A percentile compares a stretch with the other conserved stretches of the same genome.
Evolutionary conservation across 2,329 filamentous ascomycete genomes (phyloP).

Genomic region (Cytospora schulzeri): DNA sequence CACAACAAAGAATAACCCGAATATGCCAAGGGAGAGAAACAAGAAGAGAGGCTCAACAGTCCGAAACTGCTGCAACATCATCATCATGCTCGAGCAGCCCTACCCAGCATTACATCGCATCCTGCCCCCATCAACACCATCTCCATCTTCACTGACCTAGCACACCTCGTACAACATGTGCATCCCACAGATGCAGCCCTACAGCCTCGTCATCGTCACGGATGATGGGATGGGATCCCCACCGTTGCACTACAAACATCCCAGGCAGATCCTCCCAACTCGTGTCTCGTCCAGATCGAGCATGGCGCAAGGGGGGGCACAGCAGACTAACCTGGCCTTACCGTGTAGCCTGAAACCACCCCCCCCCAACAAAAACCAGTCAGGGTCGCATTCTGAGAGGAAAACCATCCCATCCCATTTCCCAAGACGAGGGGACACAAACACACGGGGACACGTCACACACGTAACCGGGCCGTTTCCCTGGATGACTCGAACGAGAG

Average conservation of each 20-base stretch:
- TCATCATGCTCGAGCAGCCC: not conserved
- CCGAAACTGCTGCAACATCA: not conserved
- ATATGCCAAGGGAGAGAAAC: no score
- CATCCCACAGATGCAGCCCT: conserved; percentile 17
- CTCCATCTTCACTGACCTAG: not conserved
- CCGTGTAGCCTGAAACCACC: not conserved
- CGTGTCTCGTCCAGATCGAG: conserved; percentile 19
- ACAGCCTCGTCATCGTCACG: conserved; percentile 18
- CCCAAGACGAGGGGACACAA: no score
- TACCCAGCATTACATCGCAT: not conserved
- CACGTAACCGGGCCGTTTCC: not conserved
- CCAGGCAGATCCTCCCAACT: not conserved
- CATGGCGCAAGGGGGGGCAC: conserved; percentile 15
- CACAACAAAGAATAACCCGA: no score
- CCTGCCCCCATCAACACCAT: not conserved
- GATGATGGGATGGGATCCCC: no score
- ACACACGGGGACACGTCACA: not conserved
- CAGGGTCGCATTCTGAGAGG: not conserved
- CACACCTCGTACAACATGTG: conserved; percentile 10
- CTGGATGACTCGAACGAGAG: not conserved
- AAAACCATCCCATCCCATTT: no score
- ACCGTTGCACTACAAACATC: not conserved
- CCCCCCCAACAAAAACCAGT: no score
- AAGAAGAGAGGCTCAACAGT: no score
- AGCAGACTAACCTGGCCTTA: not conserved